These are phyloP conservation scores for Pichia cactophila DNA, from an alignment of 1,139 yeast species.

Conservation along the genomic window DNA sequence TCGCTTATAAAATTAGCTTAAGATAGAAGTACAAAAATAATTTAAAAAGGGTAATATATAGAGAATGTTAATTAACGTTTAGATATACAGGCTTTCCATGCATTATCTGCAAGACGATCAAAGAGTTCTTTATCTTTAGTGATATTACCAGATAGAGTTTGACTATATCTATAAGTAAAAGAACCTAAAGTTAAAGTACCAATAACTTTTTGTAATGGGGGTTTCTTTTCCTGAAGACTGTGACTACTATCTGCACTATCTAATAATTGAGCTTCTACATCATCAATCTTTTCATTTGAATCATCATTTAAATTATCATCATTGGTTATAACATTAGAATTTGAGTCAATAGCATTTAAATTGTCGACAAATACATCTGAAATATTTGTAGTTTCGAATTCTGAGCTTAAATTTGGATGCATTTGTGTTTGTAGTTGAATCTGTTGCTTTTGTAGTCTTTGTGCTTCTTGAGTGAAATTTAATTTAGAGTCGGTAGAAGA, in stretches of 20 bases:
- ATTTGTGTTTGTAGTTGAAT: slow-evolving; percentile 7
- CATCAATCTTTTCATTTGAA: neutral
- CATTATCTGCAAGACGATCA: slow-evolving; percentile 10
- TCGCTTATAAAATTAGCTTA: too few species aligned
- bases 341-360: neutral
- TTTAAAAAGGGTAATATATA: too few species aligned
- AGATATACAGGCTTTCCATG: slow-evolving; percentile 13
- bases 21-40: too few species aligned
- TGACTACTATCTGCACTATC: neutral
- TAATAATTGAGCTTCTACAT: neutral
- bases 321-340: neutral
- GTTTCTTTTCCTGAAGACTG: neutral
- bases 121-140: slow-evolving; percentile 10
- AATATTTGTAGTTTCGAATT: slow-evolving; percentile 3
- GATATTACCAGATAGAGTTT: slow-evolving; percentile 9
- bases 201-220: slow-evolving; percentile 1
- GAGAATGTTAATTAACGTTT: slow-evolving; percentile 1
- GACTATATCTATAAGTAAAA: slow-evolving; percentile 12
- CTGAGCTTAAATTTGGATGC: slow-evolving; percentile 7
- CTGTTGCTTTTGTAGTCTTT: slow-evolving; percentile 8
- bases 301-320: slow-evolving; percentile 3
- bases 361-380: slow-evolving; percentile 7
- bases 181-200: slow-evolving; percentile 10
- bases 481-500: neutral
- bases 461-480: slow-evolving; percentile 3